phyloP scores from a whole-genome alignment of 352 stramenopile genomes.

The Globisporangium solare region DNA sequence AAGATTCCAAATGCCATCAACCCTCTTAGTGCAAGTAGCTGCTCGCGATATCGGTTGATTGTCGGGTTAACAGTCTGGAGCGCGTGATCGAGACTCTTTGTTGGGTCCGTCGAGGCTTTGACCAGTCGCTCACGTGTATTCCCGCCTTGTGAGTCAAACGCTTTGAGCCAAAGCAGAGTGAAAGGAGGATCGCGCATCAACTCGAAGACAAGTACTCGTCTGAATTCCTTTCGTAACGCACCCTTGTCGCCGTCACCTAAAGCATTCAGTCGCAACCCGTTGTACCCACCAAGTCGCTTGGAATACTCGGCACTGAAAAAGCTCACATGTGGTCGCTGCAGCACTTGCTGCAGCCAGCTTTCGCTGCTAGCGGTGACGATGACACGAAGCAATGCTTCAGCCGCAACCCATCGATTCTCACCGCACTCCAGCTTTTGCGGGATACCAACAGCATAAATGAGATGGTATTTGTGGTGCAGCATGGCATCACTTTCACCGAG shows the following conservation, averaged over 20 bases:
- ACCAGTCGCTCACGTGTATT: constrained; percentile 21
- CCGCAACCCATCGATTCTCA: constrained; percentile 44
- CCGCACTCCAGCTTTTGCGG: constrained; percentile 41
- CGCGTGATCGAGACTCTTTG: constrained; percentile 19
- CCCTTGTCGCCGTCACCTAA: constrained; percentile 14
- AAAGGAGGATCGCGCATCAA: constrained; percentile 57
- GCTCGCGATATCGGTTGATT: constrained; percentile 21
- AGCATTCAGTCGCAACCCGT: constrained; percentile 37
- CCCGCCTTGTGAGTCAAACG: constrained; percentile 13
- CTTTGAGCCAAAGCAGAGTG: constrained; percentile 60
- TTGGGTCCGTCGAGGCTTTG: constrained; percentile 28
- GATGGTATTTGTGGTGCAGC: constrained; percentile 83
- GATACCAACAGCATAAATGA: constrained; percentile 80
- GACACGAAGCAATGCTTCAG: constrained; percentile 39
- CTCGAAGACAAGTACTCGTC: constrained; percentile 44
- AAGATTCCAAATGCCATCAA: constrained; percentile 75
- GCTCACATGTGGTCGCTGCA: constrained; percentile 33
- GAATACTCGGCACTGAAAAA: constrained; percentile 31
- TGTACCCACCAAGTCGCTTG: constrained; percentile 30
- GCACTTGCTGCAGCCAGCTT: constrained; percentile 24
- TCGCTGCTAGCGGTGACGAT: constrained; percentile 4
- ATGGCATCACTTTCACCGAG: constrained; percentile 88
- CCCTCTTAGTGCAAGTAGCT: constrained; percentile 66
- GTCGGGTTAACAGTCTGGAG: constrained; percentile 12
- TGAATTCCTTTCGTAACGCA: constrained; percentile 18